Conservation (phyloP, 352 stramenopile genomes). For the Globisporangium paddicum region DNA sequence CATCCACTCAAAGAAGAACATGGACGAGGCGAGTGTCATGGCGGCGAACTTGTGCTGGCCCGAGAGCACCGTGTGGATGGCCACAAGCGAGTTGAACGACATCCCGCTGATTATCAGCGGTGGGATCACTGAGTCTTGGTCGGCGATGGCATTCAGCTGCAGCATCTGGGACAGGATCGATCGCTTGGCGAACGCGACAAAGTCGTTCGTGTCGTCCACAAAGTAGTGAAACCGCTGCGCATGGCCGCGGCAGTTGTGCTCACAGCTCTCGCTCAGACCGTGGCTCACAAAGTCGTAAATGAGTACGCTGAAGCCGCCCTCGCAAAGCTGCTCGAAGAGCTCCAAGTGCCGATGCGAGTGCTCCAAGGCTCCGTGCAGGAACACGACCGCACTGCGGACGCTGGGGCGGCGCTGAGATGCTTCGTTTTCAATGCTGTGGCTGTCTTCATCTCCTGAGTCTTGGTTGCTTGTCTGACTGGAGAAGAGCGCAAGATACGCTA, state of each 20-base stretch:
- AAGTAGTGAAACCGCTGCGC: conserved; percentile 34
- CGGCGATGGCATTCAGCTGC: too few species aligned
- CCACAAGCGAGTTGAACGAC: conserved; percentile 29
- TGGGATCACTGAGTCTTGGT: not conserved
- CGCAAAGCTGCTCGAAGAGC: conserved; percentile 37
- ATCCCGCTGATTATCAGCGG: conserved; percentile 22
- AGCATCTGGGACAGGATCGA: conserved; percentile 27
- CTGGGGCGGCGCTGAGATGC: not conserved
- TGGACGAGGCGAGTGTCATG: conserved; percentile 18
- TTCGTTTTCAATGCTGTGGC: not conserved
- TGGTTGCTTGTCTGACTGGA: conserved; percentile 6
- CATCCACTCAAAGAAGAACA: conserved; percentile 16
- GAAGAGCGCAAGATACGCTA: conserved; percentile 42
- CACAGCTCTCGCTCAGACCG: conserved; percentile 34
- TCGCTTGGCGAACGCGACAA: conserved; percentile 32
- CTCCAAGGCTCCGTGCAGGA: conserved; percentile 46
- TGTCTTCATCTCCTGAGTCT: not conserved
- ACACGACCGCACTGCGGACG: conserved; percentile 36
- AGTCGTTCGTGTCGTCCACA: conserved; percentile 49
- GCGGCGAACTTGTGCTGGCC: conserved; percentile 19
- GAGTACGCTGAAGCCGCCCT: conserved; percentile 32
- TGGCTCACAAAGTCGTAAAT: conserved; percentile 46
- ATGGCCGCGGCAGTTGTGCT: conserved; percentile 27
- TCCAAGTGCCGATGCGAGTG: conserved; percentile 38
- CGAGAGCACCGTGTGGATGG: conserved; percentile 24